These are phyloP conservation scores for Kodamaea restingae DNA, from an alignment of 805 yeast genomes.

Conservation along the genomic window DNA sequence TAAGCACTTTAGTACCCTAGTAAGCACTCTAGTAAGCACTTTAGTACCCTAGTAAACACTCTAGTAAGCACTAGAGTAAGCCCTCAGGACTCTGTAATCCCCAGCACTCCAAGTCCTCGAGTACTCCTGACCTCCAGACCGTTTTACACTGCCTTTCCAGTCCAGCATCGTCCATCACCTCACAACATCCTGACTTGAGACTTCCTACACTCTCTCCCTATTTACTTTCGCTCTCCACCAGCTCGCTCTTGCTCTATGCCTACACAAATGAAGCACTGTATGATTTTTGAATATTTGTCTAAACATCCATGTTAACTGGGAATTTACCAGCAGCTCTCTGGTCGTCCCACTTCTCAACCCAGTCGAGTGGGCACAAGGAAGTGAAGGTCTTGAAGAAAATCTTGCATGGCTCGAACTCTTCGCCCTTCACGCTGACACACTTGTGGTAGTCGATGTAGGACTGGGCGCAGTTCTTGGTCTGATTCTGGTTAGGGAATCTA, in stretches of 20 bases:
- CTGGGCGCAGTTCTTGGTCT: conserved; percentile 98
- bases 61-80: too few species aligned
- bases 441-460: conserved; percentile 96
- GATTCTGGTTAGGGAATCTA: conserved; percentile 96
- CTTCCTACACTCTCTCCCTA: too few species aligned
- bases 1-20: too few species aligned
- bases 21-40: too few species aligned
- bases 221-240: background rate
- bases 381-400: conserved; percentile 89
- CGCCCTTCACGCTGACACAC: conserved; percentile 95
- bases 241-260: background rate
- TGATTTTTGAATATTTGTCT: conserved; percentile 2
- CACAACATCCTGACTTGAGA: too few species aligned
- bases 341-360: conserved; percentile 86
- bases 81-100: too few species aligned
- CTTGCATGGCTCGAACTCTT: conserved; percentile 96
- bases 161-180: too few species aligned
- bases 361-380: conserved; percentile 78
- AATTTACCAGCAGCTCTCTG: conserved; percentile 62
- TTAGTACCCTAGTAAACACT: too few species aligned
- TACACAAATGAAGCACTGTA: background rate
- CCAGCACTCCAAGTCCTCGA: too few species aligned
- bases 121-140: too few species aligned
- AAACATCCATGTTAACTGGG: conserved; percentile 33
- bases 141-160: too few species aligned